phyloP scores from a whole-genome alignment of 805 yeast genomes.

The Naumovozyma castellii region DNA sequence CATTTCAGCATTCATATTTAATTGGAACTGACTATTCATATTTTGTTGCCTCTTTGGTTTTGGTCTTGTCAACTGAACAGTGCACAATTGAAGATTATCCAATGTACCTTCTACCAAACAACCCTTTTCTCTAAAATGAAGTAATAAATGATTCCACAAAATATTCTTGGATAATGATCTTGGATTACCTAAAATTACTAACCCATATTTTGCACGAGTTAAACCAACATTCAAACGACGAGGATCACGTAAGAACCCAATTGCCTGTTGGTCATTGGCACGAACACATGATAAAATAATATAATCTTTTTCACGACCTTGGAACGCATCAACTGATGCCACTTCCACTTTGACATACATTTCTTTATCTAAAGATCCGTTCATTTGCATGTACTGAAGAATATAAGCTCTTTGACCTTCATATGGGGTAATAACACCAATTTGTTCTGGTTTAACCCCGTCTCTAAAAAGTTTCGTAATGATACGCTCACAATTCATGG shows the following conservation, averaged over 20 bases:
- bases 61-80: constrained; percentile 40
- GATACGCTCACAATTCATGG: constrained; percentile 75
- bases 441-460: constrained; percentile 70
- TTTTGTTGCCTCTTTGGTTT: constrained; percentile 16
- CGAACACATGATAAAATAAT: constrained; percentile 93
- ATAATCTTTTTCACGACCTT: constrained; percentile 94
- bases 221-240: constrained; percentile 83
- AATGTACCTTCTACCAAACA: constrained; percentile 86
- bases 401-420: constrained; percentile 87
- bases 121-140: constrained; percentile 74
- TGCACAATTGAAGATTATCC: constrained; percentile 65
- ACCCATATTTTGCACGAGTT: constrained; percentile 79
- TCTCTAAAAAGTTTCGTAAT: constrained; percentile 64
- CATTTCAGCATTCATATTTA: constrained; percentile 13
- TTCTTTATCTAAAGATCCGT: constrained; percentile 57
- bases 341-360: constrained; percentile 70
- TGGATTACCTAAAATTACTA: constrained; percentile 78
- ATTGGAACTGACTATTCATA: constrained; percentile 10
- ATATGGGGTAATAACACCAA: constrained; percentile 90
- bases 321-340: constrained; percentile 96
- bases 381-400: constrained; percentile 65
- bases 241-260: constrained; percentile 79
- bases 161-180: constrained; percentile 57
- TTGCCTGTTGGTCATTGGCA: constrained; percentile 61
- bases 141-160: constrained; percentile 69